A percentile compares a stretch with the other conserved stretches of the same genome.
Evolutionary conservation across 208 protist genomes (phyloP).

Genomic region (Leishmania gerbilli): DNA sequence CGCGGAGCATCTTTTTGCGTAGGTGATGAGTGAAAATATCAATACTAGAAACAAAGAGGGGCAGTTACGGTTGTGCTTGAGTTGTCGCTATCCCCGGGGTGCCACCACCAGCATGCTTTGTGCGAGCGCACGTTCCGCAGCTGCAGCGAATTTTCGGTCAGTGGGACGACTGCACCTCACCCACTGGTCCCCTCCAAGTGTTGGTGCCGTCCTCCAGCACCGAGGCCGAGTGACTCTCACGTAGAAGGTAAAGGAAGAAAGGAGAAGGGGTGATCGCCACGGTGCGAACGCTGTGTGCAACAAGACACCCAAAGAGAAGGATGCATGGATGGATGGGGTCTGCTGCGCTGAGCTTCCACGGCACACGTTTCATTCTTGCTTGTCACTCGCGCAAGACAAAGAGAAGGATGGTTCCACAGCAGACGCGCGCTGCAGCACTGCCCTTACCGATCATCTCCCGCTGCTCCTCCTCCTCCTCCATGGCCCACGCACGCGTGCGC

Average conservation of each 20-base stretch:
- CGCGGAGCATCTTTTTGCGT: slow-evolving; percentile 19
- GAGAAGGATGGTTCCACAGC: background rate
- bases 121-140: background rate
- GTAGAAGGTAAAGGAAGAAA: background rate
- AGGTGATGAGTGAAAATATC: background rate
- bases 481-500: background rate
- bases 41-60: background rate
- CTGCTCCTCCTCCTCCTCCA: background rate
- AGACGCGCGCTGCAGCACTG: background rate
- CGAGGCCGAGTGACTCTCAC: background rate
- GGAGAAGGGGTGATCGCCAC: background rate
- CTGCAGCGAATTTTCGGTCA: background rate
- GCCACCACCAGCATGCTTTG: background rate
- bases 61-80: background rate
- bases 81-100: background rate
- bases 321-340: background rate
- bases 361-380: background rate
- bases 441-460: background rate
- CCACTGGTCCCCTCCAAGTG: background rate
- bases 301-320: background rate
- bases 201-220: background rate
- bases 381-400: background rate
- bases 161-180: background rate
- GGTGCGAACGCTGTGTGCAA: background rate
- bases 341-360: background rate